These are phyloP conservation scores for Plasmodium knowlesi DNA, from an alignment of 169 alveolate genomes.

Conservation along the genomic window DNA sequence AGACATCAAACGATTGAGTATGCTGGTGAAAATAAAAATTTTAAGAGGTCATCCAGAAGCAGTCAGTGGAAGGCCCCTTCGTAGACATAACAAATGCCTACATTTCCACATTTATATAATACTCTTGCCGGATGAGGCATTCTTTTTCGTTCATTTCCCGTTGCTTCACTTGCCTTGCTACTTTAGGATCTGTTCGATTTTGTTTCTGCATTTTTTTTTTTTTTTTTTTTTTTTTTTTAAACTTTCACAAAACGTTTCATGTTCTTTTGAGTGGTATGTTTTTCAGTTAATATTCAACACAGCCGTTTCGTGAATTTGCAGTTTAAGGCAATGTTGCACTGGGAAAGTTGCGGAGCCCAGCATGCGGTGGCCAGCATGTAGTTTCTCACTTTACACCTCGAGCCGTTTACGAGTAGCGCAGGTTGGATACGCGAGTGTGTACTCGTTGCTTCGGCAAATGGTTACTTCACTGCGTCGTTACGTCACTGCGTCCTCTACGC, in stretches of 20 bases:
- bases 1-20: constrained; percentile 39
- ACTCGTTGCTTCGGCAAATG: neutral
- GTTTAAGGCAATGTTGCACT: neutral
- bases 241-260: neutral
- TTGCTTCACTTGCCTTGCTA: neutral
- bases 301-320: neutral
- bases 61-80: constrained; percentile 70
- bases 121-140: neutral
- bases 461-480: neutral
- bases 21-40: constrained; percentile 18
- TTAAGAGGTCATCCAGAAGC: constrained; percentile 42
- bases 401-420: neutral
- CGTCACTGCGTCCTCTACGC: neutral
- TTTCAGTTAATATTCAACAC: neutral
- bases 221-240: neutral
- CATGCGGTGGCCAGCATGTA: neutral
- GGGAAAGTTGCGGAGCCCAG: neutral
- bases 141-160: neutral
- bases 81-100: neutral
- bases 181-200: neutral
- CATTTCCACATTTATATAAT: neutral
- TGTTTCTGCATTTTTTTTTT: neutral
- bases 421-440: neutral
- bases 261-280: neutral
- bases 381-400: neutral